Evolutionary conservation across 331 rosid species (phyloP), one percentile per base, ranked within the genome.

Genomic region (Ulmus americana): DNA sequence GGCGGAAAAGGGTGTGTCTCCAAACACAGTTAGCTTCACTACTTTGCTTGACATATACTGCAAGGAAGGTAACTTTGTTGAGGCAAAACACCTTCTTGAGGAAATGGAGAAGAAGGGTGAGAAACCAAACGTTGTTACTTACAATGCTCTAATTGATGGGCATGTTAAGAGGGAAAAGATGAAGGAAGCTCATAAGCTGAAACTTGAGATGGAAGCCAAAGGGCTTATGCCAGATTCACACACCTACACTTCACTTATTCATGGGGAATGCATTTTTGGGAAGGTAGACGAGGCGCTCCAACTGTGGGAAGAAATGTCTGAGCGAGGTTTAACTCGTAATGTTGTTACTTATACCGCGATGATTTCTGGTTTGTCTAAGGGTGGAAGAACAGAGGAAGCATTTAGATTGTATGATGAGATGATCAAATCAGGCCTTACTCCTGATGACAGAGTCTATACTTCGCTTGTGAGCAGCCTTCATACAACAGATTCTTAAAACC

Each of bases 11-110:
- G 95, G 90, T 18, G 83, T 84, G 67, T 51, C 79, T 62, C 86
- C 84, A 2, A 86, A 83, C 41, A 61, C 67, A 11, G 90, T 88
- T 70, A 81, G 79, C 18, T 86, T 74, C 73, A 81, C 87, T 67
- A 81, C 63, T 41, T 75, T 84, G 76, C 75, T 91, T 59, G 95
- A 85, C 73, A 86, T 86, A 71, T 79, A 76, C 76, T 83, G 97
- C 80, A 84, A 91, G 79, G 96, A 88, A 82, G 90, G 95, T 54
- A 76, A 86, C 76, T 68, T 91, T 55, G 86, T 48, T n/a, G 92
- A 86, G 71, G 96, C 95, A 15, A 85, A 73, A 59, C 63, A 81
- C 74, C 52, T 83, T 55, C 67, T 88, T 38, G 53, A 73, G 57
- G 85, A 86, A 55, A 86, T 86, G 90, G 81, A 75, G 63, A 78